These are phyloP conservation scores for Peronospora farinosa DNA, from an alignment of 352 stramenopile genomes.

Conservation along the genomic window DNA sequence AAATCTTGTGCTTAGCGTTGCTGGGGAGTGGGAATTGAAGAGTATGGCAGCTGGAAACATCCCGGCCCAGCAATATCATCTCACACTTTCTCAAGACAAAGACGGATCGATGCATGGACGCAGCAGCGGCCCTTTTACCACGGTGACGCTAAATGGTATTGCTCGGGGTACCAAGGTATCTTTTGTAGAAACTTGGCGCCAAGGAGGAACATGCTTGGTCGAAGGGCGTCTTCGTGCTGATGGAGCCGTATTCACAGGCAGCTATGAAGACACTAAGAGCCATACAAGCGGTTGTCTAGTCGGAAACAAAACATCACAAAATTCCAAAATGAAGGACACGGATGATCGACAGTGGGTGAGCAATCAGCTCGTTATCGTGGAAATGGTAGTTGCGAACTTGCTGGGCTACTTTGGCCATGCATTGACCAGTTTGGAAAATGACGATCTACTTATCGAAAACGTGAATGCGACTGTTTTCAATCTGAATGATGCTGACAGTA, in stretches of 20 bases:
- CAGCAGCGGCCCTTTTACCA: constrained; percentile 77
- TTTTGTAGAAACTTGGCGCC: constrained; percentile 82
- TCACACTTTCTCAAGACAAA: constrained; percentile 61
- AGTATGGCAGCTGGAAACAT: constrained; percentile 84
- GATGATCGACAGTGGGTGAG: constrained; percentile 26
- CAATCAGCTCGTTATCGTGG: constrained; percentile 62
- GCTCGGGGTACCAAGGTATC: constrained; percentile 75
- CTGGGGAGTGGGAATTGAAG: constrained; percentile 83
- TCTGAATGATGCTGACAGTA: constrained; percentile 34
- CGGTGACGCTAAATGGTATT: constrained; percentile 69
- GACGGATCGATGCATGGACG: constrained; percentile 59
- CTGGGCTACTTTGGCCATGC: constrained; percentile 63
- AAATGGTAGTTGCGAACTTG: constrained; percentile 74
- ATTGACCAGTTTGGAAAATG: constrained; percentile 50
- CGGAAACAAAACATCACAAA: constrained; percentile 51
- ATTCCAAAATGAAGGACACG: constrained; percentile 8
- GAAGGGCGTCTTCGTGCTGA: constrained; percentile 72
- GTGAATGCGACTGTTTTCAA: constrained; percentile 9
- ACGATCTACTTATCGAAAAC: constrained; percentile 57
- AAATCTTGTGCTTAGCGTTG: constrained; percentile 56
- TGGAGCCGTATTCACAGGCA: constrained; percentile 62
- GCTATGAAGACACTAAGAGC: constrained; percentile 84
- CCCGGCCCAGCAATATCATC: constrained; percentile 80
- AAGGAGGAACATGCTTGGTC: constrained; percentile 83
- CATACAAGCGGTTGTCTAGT: constrained; percentile 81